Conservation (phyloP, 73 alveolate species). For the Uronychia setigera region DNA sequence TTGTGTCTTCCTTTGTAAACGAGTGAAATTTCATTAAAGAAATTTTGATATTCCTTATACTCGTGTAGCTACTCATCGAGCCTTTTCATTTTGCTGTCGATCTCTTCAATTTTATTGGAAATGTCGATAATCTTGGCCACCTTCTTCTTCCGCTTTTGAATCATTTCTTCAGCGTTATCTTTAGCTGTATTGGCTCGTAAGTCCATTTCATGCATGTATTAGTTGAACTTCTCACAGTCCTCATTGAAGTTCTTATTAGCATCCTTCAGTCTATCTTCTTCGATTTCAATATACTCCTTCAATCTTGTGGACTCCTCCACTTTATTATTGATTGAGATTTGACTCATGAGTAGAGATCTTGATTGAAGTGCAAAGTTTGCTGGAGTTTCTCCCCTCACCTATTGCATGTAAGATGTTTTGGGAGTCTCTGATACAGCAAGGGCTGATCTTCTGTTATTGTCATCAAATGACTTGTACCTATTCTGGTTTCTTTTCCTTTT, state of each 20-base stretch:
- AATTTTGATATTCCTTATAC: background rate
- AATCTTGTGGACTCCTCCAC: background rate
- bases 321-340: background rate
- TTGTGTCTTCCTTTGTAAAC: no score
- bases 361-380: background rate
- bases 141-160: background rate
- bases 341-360: background rate
- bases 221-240: slow-evolving; percentile 4
- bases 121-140: background rate
- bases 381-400: background rate
- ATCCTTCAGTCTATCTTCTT: slow-evolving; percentile 2
- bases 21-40: no score
- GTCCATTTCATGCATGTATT: background rate
- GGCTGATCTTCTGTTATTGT: no score
- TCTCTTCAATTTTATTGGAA: background rate
- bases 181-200: background rate
- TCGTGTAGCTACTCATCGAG: background rate
- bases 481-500: no score
- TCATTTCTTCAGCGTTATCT: background rate
- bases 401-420: no score
- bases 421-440: no score
- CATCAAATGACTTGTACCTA: no score
- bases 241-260: slow-evolving; percentile 2
- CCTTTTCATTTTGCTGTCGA: background rate
- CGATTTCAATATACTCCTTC: slow-evolving; percentile 3